Percentiles rank a stretch among this genome's conserved stretches.
Evolutionary conservation across 139 green algal species (phyloP).

Genomic region (Pleodorina starrii): DNA sequence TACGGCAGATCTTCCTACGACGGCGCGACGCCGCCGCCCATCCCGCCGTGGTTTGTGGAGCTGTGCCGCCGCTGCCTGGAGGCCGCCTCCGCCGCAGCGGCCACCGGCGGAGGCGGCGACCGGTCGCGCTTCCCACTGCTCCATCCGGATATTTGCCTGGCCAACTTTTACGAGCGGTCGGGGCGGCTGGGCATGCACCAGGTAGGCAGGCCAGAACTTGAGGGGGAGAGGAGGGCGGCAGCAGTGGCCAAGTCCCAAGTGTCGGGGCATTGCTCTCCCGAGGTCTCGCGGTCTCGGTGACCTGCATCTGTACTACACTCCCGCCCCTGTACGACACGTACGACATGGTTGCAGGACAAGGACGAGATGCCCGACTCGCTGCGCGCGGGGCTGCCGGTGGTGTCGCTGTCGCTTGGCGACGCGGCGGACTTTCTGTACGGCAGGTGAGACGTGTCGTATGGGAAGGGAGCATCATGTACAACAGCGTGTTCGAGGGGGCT

Average conservation of each 20-base stretch:
- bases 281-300: too few species aligned
- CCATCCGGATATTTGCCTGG: constrained; percentile 64
- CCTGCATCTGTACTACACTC: too few species aligned
- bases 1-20: constrained; percentile 64
- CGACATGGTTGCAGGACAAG: constrained; percentile 68
- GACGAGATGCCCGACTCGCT: constrained; percentile 68
- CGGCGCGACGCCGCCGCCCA: constrained; percentile 62
- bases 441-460: neutral
- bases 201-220: too few species aligned
- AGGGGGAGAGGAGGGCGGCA: too few species aligned
- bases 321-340: too few species aligned
- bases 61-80: constrained; percentile 29
- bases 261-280: too few species aligned
- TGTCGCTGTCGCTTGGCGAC: constrained; percentile 77
- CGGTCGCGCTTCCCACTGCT: neutral
- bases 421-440: constrained; percentile 71
- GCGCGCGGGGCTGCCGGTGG: constrained; percentile 63
- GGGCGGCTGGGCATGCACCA: constrained; percentile 75
- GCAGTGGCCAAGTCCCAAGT: too few species aligned
- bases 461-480: neutral
- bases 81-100: neutral
- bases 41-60: constrained; percentile 54
- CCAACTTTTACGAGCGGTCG: constrained; percentile 75
- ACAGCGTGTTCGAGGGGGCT: too few species aligned
- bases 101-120: neutral